Percentiles rank a stretch among this genome's conserved stretches.
These are phyloP conservation scores for Geranomyces variabilis DNA, from an alignment of 192 early-diverging fungal genomes.

Conservation along the genomic window DNA sequence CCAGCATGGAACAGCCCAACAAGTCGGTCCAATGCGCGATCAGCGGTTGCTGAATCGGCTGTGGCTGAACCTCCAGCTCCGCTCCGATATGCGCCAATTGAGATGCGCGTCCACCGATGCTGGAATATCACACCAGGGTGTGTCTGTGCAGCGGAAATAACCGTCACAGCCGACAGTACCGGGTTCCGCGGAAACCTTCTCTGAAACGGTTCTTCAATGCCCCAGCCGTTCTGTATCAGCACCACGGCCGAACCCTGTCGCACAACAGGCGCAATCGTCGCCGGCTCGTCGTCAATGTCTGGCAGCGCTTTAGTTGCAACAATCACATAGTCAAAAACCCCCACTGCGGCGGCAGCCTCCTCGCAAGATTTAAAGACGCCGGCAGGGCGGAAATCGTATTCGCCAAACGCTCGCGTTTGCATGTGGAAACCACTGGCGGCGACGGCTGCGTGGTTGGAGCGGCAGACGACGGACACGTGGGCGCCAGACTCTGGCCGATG, in stretches of 20 bases:
- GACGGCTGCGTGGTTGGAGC: conserved; percentile 36
- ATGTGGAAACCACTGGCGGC: conserved; percentile 20
- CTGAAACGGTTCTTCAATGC: conserved; percentile 29
- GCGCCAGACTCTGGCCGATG: conserved; percentile 21
- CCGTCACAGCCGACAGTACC: conserved; percentile 24
- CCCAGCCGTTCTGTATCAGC: conserved; percentile 43
- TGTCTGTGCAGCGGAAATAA: conserved; percentile 30
- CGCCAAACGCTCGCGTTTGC: conserved; percentile 29
- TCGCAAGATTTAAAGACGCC: conserved; percentile 21
- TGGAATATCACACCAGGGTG: conserved; percentile 28
- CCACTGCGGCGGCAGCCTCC: conserved; percentile 8
- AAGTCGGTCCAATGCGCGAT: conserved; percentile 9
- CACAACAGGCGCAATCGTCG: conserved; percentile 23
- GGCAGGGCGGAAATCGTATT: conserved; percentile 24
- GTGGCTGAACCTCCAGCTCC: not conserved
- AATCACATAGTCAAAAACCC: conserved; percentile 26
- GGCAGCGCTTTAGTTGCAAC: conserved; percentile 39
- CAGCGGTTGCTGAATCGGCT: not conserved
- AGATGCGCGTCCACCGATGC: conserved; percentile 33
- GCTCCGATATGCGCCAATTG: conserved; percentile 13
- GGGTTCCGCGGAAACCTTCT: conserved; percentile 15
- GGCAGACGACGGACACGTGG: conserved; percentile 36
- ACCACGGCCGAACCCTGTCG: conserved; percentile 21
- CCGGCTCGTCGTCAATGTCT: conserved; percentile 24
- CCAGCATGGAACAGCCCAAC: conserved; percentile 7